Evolutionary conservation across 805 yeast species (phyloP).

Genomic region (Blastobotrys parvus): DNA sequence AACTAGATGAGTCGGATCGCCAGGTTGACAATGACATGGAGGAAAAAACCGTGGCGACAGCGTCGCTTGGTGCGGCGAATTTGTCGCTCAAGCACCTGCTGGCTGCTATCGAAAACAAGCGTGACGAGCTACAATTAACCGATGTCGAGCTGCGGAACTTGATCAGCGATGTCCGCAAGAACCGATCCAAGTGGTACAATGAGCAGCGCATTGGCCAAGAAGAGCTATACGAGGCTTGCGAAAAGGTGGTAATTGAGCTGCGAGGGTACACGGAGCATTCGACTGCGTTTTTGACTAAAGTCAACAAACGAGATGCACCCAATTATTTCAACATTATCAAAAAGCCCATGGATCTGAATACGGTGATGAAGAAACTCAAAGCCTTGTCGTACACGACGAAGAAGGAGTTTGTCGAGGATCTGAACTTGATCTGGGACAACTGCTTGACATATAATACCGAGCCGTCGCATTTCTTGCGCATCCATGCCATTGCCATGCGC

Average conservation of each 20-base stretch:
- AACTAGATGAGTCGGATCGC: conserved; percentile 72
- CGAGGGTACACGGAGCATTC: conserved; percentile 94
- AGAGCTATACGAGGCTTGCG: conserved; percentile 95
- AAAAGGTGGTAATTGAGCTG: conserved; percentile 82
- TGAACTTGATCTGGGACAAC: conserved; percentile 92
- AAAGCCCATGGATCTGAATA: conserved; percentile 92
- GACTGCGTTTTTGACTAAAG: conserved; percentile 89
- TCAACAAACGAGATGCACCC: conserved; percentile 97
- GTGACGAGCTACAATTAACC: conserved; percentile 63
- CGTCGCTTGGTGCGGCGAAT: conserved; percentile 64
- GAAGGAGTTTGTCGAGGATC: conserved; percentile 86
- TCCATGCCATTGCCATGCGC: conserved; percentile 94
- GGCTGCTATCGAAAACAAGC: conserved; percentile 64
- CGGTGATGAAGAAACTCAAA: conserved; percentile 85
- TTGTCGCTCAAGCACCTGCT: conserved; percentile 72
- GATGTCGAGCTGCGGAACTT: conserved; percentile 79
- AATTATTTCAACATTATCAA: conserved; percentile 86
- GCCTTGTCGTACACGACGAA: conserved; percentile 75
- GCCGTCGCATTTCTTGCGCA: conserved; percentile 83
- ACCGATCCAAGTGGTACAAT: conserved; percentile 95
- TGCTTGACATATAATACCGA: conserved; percentile 91
- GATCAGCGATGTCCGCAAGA: conserved; percentile 87
- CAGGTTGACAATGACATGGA: conserved; percentile 34
- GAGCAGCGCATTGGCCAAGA: conserved; percentile 96
- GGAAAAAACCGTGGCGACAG: conserved; percentile 22